A percentile compares a stretch with the other conserved stretches of the same genome.
phyloP scores from a whole-genome alignment of 1,284 basidiomycete species.

The Microbotryum lychnidis-dioicae region DNA sequence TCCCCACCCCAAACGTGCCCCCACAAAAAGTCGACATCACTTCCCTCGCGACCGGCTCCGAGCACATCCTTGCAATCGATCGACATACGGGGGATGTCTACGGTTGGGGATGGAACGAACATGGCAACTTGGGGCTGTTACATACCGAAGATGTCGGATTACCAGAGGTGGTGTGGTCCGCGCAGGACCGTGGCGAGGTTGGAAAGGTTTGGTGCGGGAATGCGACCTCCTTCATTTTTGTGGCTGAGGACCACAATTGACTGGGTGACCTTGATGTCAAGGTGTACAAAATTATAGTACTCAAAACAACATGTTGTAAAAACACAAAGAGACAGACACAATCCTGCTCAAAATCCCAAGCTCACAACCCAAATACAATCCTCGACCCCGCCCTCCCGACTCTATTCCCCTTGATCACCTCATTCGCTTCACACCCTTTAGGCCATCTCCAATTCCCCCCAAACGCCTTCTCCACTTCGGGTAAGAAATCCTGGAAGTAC shows the following conservation, averaged over 20 bases:
- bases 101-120: constrained; percentile 94
- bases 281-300: too few relatives aligned
- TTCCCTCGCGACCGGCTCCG: constrained; percentile 61
- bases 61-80: constrained; percentile 58
- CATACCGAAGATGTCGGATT: constrained; percentile 15
- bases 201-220: too few relatives aligned
- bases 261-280: too few relatives aligned
- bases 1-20: too few relatives aligned
- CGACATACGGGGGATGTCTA: constrained; percentile 48
- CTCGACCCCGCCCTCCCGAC: constrained; percentile 10
- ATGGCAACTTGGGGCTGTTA: constrained; percentile 74
- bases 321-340: too few relatives aligned
- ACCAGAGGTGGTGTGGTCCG: constrained; percentile 15
- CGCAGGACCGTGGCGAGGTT: too few relatives aligned
- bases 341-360: too few relatives aligned
- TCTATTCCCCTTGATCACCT: not conserved
- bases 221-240: too few relatives aligned
- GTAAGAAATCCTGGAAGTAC: constrained; percentile 22
- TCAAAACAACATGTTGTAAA: too few relatives aligned
- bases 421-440: constrained; percentile 5
- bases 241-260: too few relatives aligned
- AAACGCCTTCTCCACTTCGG: constrained; percentile 10
- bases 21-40: constrained; percentile 24
- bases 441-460: constrained; percentile 14
- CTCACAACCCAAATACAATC: constrained; percentile 12